Base-by-base conservation (phyloP, 2,329 filamentous ascomycete genomes). In the Cladosporium austrohemisphaericum region DNA sequence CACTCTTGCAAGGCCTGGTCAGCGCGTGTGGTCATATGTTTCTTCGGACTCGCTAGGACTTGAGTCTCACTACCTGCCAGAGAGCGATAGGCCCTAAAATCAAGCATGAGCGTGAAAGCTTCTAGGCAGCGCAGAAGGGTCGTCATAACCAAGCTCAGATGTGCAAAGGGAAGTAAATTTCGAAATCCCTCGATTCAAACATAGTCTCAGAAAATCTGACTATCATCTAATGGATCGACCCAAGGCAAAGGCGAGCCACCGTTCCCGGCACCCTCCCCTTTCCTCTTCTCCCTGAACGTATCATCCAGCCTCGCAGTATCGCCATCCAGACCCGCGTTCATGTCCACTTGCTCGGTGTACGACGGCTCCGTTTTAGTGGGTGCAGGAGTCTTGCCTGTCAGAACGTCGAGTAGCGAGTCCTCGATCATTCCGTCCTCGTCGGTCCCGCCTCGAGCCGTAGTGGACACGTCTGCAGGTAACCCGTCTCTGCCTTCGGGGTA, bases 401-500 rank as follows among this genome's bases (percentile, higher is more conserved):
- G 57, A 5, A 76, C 70, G 19, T 76, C 71, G 41, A 71, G 72
- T 19, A 76, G 54, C 33, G 71, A 74, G 53, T 76, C 74, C 22
- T 76, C 72, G 45, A 67, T 71, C 4, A 64, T 65, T 5, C 71
- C 67, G 23, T 62, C 67, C 9, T 68, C 58, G 22, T 55, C 59
- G 6, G 37, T 20, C 4, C 10, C 46, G 10, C 37, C 54, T n/a
- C 29, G 49, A n/a, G 16, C 14, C 10, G n/a, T 51, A 7, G 25
- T 61, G 3, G 59, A 56, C 0, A 47, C 57, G 7, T 63, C 60
- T 6, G 33, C 35, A n/a, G 20, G 10, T 10, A 33, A 46, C 31
- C 57, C 54, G 10, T 53, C 56, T 5, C 54, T 49, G 13, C 71
- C 73, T 13, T 70, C 63, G 0, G 72, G 73, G 60, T 68, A 73